Evolutionary conservation across 2,329 filamentous ascomycete genomes (phyloP).

Genomic region (Neurospora crassa): DNA sequence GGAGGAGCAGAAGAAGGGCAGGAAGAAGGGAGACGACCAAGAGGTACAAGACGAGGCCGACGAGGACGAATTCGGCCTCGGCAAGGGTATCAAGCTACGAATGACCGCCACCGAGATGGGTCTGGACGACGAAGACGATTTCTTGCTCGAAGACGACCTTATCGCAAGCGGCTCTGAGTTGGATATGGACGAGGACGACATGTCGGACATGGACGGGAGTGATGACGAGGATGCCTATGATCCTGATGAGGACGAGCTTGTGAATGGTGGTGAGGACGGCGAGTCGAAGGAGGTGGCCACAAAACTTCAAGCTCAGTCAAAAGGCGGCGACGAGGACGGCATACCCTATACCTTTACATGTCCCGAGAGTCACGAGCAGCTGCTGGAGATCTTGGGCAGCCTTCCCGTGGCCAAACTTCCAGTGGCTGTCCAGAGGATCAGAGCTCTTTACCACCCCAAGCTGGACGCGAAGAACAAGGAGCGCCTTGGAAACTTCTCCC

Average conservation of each 20-base stretch:
- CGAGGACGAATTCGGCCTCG: constrained; percentile 50
- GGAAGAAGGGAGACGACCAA: constrained; percentile 19
- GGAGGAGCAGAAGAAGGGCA: constrained; percentile 31
- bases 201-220: constrained; percentile 40
- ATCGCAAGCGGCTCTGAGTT: constrained; percentile 70
- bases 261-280: constrained; percentile 55
- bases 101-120: constrained; percentile 54
- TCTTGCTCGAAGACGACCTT: constrained; percentile 80
- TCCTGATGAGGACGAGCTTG: constrained; percentile 58
- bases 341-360: constrained; percentile 82
- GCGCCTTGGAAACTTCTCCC: constrained; percentile 61
- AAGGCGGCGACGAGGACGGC: constrained; percentile 40
- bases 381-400: constrained; percentile 55
- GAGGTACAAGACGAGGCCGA: constrained; percentile 24
- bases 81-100: constrained; percentile 46
- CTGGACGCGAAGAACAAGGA: constrained; percentile 77
- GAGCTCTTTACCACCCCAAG: constrained; percentile 85
- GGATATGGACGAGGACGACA: constrained; percentile 45
- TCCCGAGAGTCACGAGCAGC: constrained; percentile 65
- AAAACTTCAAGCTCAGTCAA: constrained; percentile 32
- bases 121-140: constrained; percentile 91
- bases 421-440: constrained; percentile 76
- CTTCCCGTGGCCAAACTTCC: constrained; percentile 59
- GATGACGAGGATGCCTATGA: constrained; percentile 30
- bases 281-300: constrained; percentile 47